Evolutionary conservation across 2,329 filamentous ascomycete genomes (phyloP).

Genomic region (Trichophyton simii): DNA sequence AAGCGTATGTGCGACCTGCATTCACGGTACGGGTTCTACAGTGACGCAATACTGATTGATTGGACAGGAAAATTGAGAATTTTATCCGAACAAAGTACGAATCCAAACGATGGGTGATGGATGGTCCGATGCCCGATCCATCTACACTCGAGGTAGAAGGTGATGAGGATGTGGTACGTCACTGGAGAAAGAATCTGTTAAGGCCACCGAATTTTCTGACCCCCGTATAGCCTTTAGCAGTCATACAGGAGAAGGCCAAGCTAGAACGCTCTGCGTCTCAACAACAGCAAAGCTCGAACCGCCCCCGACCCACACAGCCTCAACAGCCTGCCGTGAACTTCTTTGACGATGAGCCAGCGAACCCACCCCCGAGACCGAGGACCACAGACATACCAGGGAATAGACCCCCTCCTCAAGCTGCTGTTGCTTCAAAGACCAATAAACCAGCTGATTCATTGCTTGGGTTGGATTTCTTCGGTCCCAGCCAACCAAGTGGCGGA

Average conservation of each 20-base stretch:
- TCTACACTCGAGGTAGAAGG: slow-evolving; percentile 68
- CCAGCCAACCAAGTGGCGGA: slow-evolving; percentile 38
- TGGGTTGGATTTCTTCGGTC: slow-evolving; percentile 83
- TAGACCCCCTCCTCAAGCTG: slow-evolving; percentile 35
- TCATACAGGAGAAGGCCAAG: slow-evolving; percentile 59
- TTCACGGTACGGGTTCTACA: neutral
- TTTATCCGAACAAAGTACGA: slow-evolving; percentile 99
- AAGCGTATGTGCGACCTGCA: slow-evolving; percentile 43
- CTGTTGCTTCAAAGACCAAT: slow-evolving; percentile 43
- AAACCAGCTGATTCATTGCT: slow-evolving; percentile 76
- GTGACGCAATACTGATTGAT: slow-evolving; percentile 4
- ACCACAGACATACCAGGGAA: slow-evolving; percentile 44
- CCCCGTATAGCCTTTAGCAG: slow-evolving; percentile 44
- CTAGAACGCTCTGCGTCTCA: slow-evolving; percentile 48
- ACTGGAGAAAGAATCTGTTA: slow-evolving; percentile 31
- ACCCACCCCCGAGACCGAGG: slow-evolving; percentile 55
- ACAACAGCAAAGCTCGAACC: slow-evolving; percentile 34
- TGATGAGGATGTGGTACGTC: slow-evolving; percentile 68
- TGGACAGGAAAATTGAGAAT: slow-evolving; percentile 79
- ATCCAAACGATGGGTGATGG: slow-evolving; percentile 98
- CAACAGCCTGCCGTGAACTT: slow-evolving; percentile 53
- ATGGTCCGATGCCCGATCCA: slow-evolving; percentile 88
- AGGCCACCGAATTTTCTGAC: slow-evolving; percentile 13
- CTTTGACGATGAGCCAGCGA: slow-evolving; percentile 57
- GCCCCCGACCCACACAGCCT: slow-evolving; percentile 20